Evolutionary conservation across 106 monocot species (phyloP), one percentile per base, ranked within the genome.

Genomic region (Dactylorhiza incarnata): DNA sequence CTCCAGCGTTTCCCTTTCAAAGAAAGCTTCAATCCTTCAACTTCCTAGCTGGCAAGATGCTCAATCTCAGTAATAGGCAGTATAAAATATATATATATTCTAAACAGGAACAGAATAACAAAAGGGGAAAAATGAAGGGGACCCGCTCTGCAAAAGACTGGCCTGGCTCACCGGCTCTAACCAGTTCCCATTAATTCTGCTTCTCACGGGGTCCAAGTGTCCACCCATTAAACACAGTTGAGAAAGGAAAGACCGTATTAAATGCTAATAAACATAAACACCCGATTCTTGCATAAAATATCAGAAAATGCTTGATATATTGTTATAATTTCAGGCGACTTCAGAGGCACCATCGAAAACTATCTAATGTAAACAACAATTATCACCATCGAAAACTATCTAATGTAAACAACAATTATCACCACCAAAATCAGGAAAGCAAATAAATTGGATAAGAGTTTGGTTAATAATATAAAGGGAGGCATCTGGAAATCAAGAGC

Each of bases 1-100:
- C 82, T 85, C 85, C 77, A 81, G 85, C 78, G 84, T 86, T 89
- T 86, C 85, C 83, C 85, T 89, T 79, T 82, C 87, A 77, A 51
- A 78, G 84, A 86, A 90, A 90, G 93, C 90, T 94, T 90, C 58
- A 74, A 90, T 88, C 88, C 88, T 79, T 87, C 87, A 82, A 55
- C 74, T 88, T 87, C 90, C 72, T 85, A 74, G 94, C 94, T 94
- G 94, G 91, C 94, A 84, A 86, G 72, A 72, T 72, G 72, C 72
- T 45, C 72, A 72, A 72, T 72, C 72, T 72, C 72, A 72, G 72
- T 72, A 8, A 8, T 7, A 45, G 45, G 45, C 43, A 15, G 45
- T n/a, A 70, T 70, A 6, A 46, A 70, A 46, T 0, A 37, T 37
- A 37, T 37, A 72, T 49, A 48, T 72, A 72, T 49, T 49, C 9